Base-by-base conservation (phyloP, 1,284 basidiomycete species). In the Apiotrichum brassicae region DNA sequence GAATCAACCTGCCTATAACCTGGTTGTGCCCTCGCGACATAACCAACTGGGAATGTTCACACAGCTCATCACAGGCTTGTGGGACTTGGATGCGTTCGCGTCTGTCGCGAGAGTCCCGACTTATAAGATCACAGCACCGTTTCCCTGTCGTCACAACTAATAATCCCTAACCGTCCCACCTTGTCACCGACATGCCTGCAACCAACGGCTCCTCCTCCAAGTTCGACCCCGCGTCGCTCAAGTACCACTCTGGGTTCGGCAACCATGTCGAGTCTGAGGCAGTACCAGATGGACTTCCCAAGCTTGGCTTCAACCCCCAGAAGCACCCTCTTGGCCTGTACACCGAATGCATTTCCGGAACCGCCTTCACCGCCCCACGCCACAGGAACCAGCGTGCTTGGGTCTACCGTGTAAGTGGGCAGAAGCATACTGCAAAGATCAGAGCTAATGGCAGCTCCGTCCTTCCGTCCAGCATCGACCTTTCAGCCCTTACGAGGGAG, bases 291-390 rank as follows among this genome's bases (percentile, higher is more conserved):
- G 43, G 75, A 2, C 76, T 85, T 0, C 78, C 78, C 1, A 53
- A 75, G 25, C 79, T 70, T 0, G 82, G 82, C 65, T 82, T 84
- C 62, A 78, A 70, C 48, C 82, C 83, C 0, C 82, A 84, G 67
- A 79, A 79, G 59, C 73, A 71, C 64, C 79, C 80, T 57, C 82
- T 82, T 61, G 81, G 78, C 45, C 70, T 84, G 11, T 84, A 84
- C 58, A 76, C 77, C 3, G 82, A 84, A 64, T 74, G 74, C 49
- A 80, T 81, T 51, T 53, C 79, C 20, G 82, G 81, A 7, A 76
- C 80, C 0, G 78, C 81, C 1, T 84, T 83, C 63, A 77, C 79
- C 6, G 76, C 79, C 3, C 79, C 81, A 11, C 72, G 82, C 13
- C 71, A 65, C 12, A 74, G 76, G 53, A 79, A 78, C 61, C 73